These are phyloP conservation scores for Aspergillus olivimuriae DNA, from an alignment of 495 filamentous ascomycete genomes.

Conservation along the genomic window DNA sequence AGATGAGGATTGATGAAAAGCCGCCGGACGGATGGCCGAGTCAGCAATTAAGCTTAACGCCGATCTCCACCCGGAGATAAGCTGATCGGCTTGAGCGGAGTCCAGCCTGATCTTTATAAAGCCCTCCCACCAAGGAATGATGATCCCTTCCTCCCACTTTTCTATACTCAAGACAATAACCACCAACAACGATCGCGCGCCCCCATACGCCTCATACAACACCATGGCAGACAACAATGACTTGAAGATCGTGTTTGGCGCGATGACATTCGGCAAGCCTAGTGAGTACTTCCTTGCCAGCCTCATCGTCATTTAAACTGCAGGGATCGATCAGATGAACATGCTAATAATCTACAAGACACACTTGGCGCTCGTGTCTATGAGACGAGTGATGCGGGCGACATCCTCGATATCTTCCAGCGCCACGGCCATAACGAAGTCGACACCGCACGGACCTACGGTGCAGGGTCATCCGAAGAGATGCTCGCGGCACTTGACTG, in stretches of 20 bases:
- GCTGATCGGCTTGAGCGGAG: too few relatives aligned
- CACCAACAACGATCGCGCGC: too few relatives aligned
- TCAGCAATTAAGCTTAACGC: too few relatives aligned
- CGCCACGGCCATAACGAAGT: conserved; percentile 48
- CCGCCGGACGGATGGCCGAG: too few relatives aligned
- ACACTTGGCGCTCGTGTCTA: conserved; percentile 14
- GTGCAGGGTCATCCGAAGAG: conserved; percentile 44
- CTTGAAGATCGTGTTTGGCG: conserved; percentile 14
- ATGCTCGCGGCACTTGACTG: conserved; percentile 41
- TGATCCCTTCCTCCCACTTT: neutral
- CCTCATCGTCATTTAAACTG: neutral
- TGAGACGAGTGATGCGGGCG: conserved; percentile 3
- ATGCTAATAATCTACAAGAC: conserved; percentile 1
- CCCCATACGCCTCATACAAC: too few relatives aligned
- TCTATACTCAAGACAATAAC: neutral
- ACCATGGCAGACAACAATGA: conserved; percentile 8
- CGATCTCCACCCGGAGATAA: too few relatives aligned
- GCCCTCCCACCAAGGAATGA: too few relatives aligned
- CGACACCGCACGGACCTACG: conserved; percentile 52
- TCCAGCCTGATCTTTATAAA: too few relatives aligned
- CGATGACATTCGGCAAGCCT: conserved; percentile 16
- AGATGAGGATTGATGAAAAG: too few relatives aligned
- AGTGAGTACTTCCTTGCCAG: conserved; percentile 3
- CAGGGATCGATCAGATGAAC: too few relatives aligned
- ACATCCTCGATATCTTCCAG: conserved; percentile 48